Conservation (phyloP, 2,329 filamentous ascomycete genomes). For the Plenodomus biglobosus region DNA sequence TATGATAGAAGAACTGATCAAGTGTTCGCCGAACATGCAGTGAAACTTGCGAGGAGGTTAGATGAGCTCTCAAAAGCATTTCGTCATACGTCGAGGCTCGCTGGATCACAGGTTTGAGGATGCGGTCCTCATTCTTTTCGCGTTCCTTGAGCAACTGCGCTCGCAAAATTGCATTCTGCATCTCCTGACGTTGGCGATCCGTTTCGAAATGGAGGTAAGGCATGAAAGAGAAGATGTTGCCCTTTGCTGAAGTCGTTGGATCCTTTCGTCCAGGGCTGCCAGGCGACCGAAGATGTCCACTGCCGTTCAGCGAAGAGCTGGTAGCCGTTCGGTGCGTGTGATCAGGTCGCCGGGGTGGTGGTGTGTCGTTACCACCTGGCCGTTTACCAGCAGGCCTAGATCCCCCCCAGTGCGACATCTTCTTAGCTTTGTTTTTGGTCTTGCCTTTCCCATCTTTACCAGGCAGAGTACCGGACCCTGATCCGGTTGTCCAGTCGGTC, state of each 20-base stretch:
- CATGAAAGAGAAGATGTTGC: constrained; percentile 56
- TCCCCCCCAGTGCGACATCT: constrained; percentile 33
- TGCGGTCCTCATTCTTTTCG: constrained; percentile 17
- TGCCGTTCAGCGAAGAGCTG: constrained; percentile 28
- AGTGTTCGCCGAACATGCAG: constrained; percentile 64
- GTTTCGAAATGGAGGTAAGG: constrained; percentile 68
- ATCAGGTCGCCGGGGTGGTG: constrained; percentile 25
- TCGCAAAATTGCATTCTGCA: constrained; percentile 57
- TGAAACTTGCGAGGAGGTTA: constrained; percentile 49
- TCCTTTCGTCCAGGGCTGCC: constrained; percentile 43
- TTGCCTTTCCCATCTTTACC: constrained; percentile 31
- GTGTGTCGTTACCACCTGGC: constrained; percentile 34
- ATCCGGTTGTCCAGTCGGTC: constrained; percentile 33
- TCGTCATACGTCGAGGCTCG: constrained; percentile 45
- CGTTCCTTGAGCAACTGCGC: constrained; percentile 30
- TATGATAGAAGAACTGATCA: constrained; percentile 68
- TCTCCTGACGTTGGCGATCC: constrained; percentile 55
- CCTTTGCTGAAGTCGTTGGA: constrained; percentile 32
- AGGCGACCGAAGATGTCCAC: constrained; percentile 34
- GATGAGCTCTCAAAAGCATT: constrained; percentile 53
- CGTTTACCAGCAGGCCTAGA: constrained; percentile 25
- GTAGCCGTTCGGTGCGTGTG: constrained; percentile 23
- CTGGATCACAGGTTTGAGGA: constrained; percentile 20
- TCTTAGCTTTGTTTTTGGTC: constrained; percentile 37
- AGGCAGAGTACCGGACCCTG: constrained; percentile 22